Evolutionary conservation across 2,329 filamentous ascomycete genomes (phyloP), one percentile per base, ranked within the genome.

Genomic region (Colletotrichum camelliae): DNA sequence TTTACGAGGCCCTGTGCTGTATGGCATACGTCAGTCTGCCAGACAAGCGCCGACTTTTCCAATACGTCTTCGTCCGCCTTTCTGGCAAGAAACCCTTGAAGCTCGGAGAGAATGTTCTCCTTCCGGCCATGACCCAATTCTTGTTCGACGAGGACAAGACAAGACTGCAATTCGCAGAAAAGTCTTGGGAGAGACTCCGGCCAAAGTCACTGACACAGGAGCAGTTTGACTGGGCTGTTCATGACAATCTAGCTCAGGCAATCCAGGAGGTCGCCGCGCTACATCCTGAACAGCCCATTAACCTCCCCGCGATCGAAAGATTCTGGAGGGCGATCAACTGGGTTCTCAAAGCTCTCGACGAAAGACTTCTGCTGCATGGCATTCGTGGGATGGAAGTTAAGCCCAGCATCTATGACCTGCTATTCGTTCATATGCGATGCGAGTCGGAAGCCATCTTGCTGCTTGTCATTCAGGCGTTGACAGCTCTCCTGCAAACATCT

Each of bases 1-100:
- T 98, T 35, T 98, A 97, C 80, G 96, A 98, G 83, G 93, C 94
- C 0, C 87, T 98, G 67, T 98, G 96, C 83, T 98, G 94, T 83
- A 92, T 96, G 78, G 89, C 94, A 1, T 95, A 97, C 81, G 88
- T 98, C 76, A 89, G 85, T 60, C 79, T 87, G n/a, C 86, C 89
- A 2, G 87, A 88, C 5, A 88, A 88, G 77, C 87, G 89, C 4
- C 79, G 82, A 1, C 82, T 93, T 78, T 98, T 98, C 82, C 94
- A 98, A 82, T 92, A 90, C 79, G 95, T 97, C 13, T 98, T 98
- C 83, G 89, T 91, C 79, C 89, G 95, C 27, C 92, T 97, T 3
- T 95, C 96, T 83, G 91, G 91, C 16, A 96, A 93, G 80, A 95
- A 91, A 79, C 91, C 92, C n/a, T 88, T 98, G 21, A 95, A 94